phyloP scores from a whole-genome alignment of 805 yeast species.

The Wickerhamiella bombiphila region DNA sequence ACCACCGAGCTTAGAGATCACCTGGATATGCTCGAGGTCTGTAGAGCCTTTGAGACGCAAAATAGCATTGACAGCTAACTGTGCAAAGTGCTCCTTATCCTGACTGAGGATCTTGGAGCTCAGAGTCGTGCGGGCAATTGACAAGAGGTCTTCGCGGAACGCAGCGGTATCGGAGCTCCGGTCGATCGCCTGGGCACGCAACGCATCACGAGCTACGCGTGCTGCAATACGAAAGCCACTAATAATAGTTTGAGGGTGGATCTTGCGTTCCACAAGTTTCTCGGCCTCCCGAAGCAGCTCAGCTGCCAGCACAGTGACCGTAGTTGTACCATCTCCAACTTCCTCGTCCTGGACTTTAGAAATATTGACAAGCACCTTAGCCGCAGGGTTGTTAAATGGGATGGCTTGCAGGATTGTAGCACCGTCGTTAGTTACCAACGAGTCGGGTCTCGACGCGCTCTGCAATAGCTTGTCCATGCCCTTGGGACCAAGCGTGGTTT shows the following conservation, averaged over 20 bases:
- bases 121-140: constrained; percentile 85
- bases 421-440: constrained; percentile 92
- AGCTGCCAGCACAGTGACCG: constrained; percentile 88
- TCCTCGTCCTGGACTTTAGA: constrained; percentile 96
- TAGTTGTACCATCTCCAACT: constrained; percentile 97
- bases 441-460: constrained; percentile 53
- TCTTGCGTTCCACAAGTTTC: constrained; percentile 74
- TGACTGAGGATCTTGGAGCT: constrained; percentile 91
- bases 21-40: constrained; percentile 80
- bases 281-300: constrained; percentile 93
- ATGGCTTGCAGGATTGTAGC: constrained; percentile 90
- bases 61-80: constrained; percentile 88
- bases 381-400: constrained; percentile 96
- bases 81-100: constrained; percentile 79
- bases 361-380: constrained; percentile 85
- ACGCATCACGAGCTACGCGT: constrained; percentile 67
- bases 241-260: constrained; percentile 95
- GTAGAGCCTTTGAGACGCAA: constrained; percentile 76
- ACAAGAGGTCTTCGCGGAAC: constrained; percentile 63
- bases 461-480: constrained; percentile 96
- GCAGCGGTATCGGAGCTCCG: constrained; percentile 40
- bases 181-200: constrained; percentile 64
- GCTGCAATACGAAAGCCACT: constrained; percentile 90
- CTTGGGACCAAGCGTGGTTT: constrained; percentile 89
- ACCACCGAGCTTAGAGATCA: constrained; percentile 89